These are phyloP conservation scores for Chamaecrista fasciculata DNA, from an alignment of 306 rosid species.

Conservation along the genomic window DNA sequence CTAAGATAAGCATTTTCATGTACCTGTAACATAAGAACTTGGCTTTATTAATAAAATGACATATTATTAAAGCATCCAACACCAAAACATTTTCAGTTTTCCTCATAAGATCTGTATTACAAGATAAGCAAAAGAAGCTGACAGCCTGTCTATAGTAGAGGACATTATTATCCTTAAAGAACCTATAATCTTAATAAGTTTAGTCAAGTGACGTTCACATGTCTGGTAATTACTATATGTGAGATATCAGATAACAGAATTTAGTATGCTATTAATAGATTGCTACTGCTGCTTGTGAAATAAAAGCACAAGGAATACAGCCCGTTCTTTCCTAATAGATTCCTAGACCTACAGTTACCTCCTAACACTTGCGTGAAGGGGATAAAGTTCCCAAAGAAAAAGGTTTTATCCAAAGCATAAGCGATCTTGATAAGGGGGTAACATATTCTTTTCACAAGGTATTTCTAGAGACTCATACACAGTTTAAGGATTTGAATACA, in stretches of 20 bases:
- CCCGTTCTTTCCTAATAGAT: constrained; percentile 4
- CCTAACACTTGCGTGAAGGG: constrained; percentile 12
- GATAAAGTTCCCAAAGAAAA: background rate
- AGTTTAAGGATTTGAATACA: constrained; percentile 16
- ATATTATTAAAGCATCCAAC: constrained; percentile 2
- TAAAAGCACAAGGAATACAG: constrained; percentile 5
- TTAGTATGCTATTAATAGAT: background rate
- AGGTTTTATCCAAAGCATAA: constrained; percentile 7
- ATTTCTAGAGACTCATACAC: constrained; percentile 13
- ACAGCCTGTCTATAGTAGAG: background rate
- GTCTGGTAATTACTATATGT: constrained; percentile 3
- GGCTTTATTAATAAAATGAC: constrained; percentile 17
- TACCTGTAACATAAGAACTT: constrained; percentile 61
- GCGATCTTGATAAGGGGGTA: constrained; percentile 13
- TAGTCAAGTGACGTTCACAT: background rate
- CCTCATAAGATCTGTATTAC: constrained; percentile 9
- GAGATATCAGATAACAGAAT: background rate
- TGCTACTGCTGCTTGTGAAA: constrained; percentile 3
- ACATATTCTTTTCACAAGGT: constrained; percentile 18
- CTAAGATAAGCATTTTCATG: constrained; percentile 93
- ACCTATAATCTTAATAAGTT: background rate
- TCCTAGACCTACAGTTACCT: constrained; percentile 5
- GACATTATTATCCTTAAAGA: constrained; percentile 5
- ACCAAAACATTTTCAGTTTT: constrained; percentile 14
- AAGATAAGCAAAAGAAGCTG: constrained; percentile 17